phyloP scores from a whole-genome alignment of 2,329 filamentous ascomycete genomes.

The Sordariomycetes sp. region DNA sequence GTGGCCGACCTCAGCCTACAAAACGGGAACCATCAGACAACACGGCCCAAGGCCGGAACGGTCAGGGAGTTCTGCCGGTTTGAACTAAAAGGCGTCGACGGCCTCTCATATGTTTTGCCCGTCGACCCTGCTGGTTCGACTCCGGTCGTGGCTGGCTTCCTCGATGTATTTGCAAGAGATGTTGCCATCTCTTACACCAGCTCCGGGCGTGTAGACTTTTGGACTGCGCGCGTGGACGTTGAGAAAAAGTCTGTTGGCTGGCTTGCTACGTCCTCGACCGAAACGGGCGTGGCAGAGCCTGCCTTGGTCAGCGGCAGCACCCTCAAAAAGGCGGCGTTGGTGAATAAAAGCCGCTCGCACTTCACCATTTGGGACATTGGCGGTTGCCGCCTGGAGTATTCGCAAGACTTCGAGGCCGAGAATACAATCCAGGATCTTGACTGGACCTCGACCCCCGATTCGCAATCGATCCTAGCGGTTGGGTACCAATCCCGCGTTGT shows the following conservation, averaged over 20 bases:
- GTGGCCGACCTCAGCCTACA: no score
- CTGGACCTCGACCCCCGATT: slow-evolving; percentile 87
- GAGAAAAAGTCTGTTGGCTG: slow-evolving; percentile 58
- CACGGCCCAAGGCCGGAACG: slow-evolving; percentile 7
- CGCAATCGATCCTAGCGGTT: slow-evolving; percentile 82
- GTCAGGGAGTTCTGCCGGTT: slow-evolving; percentile 64
- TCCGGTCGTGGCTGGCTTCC: slow-evolving; percentile 61
- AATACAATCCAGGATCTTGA: slow-evolving; percentile 79
- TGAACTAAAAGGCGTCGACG: slow-evolving; percentile 48
- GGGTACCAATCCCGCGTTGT: slow-evolving; percentile 81
- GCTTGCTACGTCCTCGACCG: slow-evolving; percentile 71
- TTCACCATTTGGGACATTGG: slow-evolving; percentile 88
- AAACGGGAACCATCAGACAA: not conserved
- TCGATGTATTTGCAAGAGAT: slow-evolving; percentile 79
- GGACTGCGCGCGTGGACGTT: slow-evolving; percentile 67
- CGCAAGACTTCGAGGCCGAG: slow-evolving; percentile 60
- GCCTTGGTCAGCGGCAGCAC: slow-evolving; percentile 77
- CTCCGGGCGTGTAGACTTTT: slow-evolving; percentile 66
- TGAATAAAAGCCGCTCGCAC: slow-evolving; percentile 60
- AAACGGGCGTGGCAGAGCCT: slow-evolving; percentile 64
- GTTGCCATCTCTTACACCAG: slow-evolving; percentile 77
- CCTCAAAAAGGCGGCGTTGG: slow-evolving; percentile 76
- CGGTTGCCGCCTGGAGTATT: slow-evolving; percentile 70
- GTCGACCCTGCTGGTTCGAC: slow-evolving; percentile 77
- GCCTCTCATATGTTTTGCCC: slow-evolving; percentile 59